phyloP scores from a whole-genome alignment of 2,329 filamentous ascomycete species.

The Paraphoma sp. region DNA sequence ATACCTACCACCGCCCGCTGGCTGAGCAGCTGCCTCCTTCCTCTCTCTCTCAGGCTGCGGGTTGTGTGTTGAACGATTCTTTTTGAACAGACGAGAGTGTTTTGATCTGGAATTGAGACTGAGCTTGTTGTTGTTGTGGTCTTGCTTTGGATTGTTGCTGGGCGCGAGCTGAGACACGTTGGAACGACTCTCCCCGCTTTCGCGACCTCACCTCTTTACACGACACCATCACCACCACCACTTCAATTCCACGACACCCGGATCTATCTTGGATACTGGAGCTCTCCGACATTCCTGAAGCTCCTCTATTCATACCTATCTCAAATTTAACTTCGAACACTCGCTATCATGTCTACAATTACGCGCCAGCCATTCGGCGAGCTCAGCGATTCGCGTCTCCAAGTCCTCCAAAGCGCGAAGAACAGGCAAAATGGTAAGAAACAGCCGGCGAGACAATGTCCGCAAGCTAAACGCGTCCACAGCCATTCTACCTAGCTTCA shows the following conservation, averaged over 20 bases:
- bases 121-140: constrained; percentile 4
- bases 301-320: constrained; percentile 1
- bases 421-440: constrained; percentile 72
- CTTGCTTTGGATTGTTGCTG: not conserved
- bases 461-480: constrained; percentile 24
- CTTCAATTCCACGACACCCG: constrained; percentile 5
- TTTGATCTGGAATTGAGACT: not conserved
- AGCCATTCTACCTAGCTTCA: constrained; percentile 44
- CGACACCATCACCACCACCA: constrained; percentile 6
- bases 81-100: not conserved
- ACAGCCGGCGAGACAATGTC: not conserved
- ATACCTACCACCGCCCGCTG: constrained; percentile 14
- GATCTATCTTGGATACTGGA: constrained; percentile 1
- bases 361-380: constrained; percentile 78
- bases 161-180: constrained; percentile 12
- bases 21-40: constrained; percentile 1
- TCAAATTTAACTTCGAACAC: constrained; percentile 4
- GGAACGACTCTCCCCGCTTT: constrained; percentile 10
- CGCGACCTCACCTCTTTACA: not conserved
- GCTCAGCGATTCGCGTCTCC: constrained; percentile 71
- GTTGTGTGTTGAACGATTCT: not conserved
- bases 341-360: constrained; percentile 48
- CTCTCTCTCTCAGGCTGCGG: constrained; percentile 7
- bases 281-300: not conserved
- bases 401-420: constrained; percentile 76